Evolutionary conservation across 345 rosid genomes (phyloP).

Genomic region (Arabis alpina): DNA sequence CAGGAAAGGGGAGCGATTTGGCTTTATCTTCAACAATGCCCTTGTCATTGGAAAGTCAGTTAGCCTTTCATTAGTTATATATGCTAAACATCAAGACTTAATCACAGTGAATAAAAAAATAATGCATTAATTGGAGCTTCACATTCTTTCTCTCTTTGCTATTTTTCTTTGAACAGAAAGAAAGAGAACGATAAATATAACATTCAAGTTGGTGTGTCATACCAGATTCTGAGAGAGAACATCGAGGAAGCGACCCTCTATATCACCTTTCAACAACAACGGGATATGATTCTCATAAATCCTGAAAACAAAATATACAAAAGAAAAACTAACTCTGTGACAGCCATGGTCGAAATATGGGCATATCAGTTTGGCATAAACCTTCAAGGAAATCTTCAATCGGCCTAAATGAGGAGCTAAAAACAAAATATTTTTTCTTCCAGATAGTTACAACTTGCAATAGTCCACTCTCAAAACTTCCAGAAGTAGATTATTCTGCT

Average conservation of each 20-base stretch:
- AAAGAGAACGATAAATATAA: not conserved
- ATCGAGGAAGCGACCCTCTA: conserved; percentile 54
- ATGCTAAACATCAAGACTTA: conserved; percentile 28
- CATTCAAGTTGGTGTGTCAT: conserved; percentile 36
- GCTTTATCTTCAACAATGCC: conserved; percentile 69
- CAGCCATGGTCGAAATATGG: conserved; percentile 10
- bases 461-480: conserved; percentile 12
- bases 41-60: conserved; percentile 52
- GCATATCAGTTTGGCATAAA: conserved; percentile 9
- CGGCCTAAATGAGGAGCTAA: not conserved
- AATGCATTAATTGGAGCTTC: not conserved
- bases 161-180: conserved; percentile 3
- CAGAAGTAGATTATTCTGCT: conserved; percentile 6
- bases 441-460: conserved; percentile 16
- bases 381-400: conserved; percentile 6
- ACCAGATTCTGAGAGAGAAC: conserved; percentile 68
- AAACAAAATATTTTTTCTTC: not conserved
- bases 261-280: conserved; percentile 55
- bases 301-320: conserved; percentile 52
- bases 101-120: not conserved
- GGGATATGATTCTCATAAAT: conserved; percentile 78
- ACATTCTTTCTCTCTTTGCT: not conserved
- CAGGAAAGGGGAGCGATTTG: conserved; percentile 75
- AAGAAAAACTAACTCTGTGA: conserved; percentile 1
- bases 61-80: conserved; percentile 37